Conservation (phyloP, 2,329 filamentous ascomycete species). For the Trichoderma sp. region DNA sequence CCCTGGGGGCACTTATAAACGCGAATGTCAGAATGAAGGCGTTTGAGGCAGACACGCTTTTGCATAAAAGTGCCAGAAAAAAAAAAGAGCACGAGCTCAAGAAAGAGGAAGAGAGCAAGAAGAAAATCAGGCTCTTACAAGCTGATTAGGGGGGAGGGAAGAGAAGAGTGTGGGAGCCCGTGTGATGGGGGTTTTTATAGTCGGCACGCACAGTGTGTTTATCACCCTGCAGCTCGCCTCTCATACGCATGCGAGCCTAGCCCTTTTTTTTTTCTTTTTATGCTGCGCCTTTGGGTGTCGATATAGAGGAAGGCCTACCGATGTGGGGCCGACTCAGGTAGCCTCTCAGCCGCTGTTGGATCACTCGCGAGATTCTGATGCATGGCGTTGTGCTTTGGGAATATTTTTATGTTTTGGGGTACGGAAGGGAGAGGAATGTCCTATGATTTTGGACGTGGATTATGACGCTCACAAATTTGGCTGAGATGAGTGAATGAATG, state of each 20-base stretch:
- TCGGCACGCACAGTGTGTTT: slow-evolving; percentile 9
- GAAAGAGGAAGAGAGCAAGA: neutral
- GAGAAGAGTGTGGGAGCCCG: slow-evolving; percentile 9
- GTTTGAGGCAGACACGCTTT: neutral
- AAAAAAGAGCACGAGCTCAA: neutral
- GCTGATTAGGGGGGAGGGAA: slow-evolving; percentile 1
- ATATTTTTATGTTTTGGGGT: neutral
- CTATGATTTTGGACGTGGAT: too few species aligned
- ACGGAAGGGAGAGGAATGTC: neutral
- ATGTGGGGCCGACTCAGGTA: slow-evolving; percentile 17
- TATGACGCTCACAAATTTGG: neutral
- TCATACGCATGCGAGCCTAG: neutral
- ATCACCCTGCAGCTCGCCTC: neutral
- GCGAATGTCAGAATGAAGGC: neutral
- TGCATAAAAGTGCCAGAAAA: neutral
- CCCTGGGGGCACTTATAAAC: neutral
- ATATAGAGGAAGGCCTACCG: neutral
- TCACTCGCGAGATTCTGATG: neutral
- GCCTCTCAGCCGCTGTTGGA: neutral
- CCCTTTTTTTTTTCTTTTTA: neutral
- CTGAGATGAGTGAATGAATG: neutral
- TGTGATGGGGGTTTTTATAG: slow-evolving; percentile 23
- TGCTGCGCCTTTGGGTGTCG: slow-evolving; percentile 4
- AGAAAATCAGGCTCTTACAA: neutral
- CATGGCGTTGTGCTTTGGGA: neutral